Evolutionary conservation across 2,329 filamentous ascomycete genomes (phyloP).

Genomic region (Zasmidium cellare): DNA sequence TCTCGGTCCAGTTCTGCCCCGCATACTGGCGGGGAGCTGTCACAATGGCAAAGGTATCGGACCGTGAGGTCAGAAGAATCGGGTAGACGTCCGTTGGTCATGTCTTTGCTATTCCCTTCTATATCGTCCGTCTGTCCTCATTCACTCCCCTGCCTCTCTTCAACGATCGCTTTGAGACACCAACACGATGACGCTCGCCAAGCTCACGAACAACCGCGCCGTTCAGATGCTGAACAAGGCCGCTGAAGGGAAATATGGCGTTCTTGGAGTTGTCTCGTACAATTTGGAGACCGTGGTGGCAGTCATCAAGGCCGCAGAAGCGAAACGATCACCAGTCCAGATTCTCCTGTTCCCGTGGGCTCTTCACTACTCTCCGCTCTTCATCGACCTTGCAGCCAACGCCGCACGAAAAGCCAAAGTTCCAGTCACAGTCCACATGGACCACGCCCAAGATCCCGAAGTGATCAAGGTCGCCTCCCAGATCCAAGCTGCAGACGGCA

Average conservation of each 20-base stretch:
- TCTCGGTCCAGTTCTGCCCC: not conserved
- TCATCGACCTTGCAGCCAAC: constrained; percentile 48
- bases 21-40: not conserved
- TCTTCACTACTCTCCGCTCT: constrained; percentile 61
- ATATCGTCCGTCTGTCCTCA: not conserved
- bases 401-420: constrained; percentile 44
- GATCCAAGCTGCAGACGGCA: constrained; percentile 37
- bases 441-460: constrained; percentile 47
- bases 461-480: constrained; percentile 31
- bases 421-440: constrained; percentile 48
- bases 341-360: constrained; percentile 76
- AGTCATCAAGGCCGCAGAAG: constrained; percentile 67
- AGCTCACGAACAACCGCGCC: constrained; percentile 31
- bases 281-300: constrained; percentile 70
- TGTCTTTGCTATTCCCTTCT: not conserved
- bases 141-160: not conserved
- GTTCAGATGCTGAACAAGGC: constrained; percentile 35
- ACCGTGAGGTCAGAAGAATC: not conserved
- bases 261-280: constrained; percentile 36
- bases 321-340: constrained; percentile 66
- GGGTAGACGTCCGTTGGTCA: not conserved
- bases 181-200: constrained; percentile 22
- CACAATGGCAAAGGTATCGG: not conserved
- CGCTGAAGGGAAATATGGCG: constrained; percentile 35
- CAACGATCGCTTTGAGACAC: not conserved